A percentile compares a stretch with the other conserved stretches of the same genome.
Conservation (phyloP, 352 stramenopile genomes). For the Plasmopara viticola region DNA sequence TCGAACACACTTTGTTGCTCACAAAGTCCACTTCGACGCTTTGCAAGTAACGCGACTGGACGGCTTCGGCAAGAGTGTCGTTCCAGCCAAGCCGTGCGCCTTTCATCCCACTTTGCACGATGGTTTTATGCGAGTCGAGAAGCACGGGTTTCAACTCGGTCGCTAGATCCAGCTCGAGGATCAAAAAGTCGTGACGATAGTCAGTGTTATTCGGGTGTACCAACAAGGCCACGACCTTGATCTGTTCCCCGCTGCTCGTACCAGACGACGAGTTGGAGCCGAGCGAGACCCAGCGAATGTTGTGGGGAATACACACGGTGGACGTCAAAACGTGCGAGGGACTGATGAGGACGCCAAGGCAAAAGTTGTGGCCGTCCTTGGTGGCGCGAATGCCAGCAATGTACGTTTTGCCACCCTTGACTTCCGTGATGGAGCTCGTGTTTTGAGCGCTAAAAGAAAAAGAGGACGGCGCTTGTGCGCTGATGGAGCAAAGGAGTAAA, state of each 20-base stretch:
- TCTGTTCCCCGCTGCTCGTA: slow-evolving; percentile 33
- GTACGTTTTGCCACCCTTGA: slow-evolving; percentile 36
- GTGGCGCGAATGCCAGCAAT: slow-evolving; percentile 26
- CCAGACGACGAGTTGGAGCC: slow-evolving; percentile 42
- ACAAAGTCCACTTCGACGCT: slow-evolving; percentile 40
- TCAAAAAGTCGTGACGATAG: slow-evolving; percentile 42
- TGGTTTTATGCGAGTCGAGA: slow-evolving; percentile 26
- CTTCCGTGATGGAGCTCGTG: slow-evolving; percentile 14
- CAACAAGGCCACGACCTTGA: slow-evolving; percentile 34
- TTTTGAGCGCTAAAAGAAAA: slow-evolving; percentile 4
- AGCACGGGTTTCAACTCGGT: slow-evolving; percentile 29
- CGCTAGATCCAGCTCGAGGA: slow-evolving; percentile 38
- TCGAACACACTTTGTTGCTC: slow-evolving; percentile 30
- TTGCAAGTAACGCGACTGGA: slow-evolving; percentile 34
- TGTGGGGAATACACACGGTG: slow-evolving; percentile 35
- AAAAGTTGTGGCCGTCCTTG: slow-evolving; percentile 24
- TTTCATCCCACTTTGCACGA: slow-evolving; percentile 24
- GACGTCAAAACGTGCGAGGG: slow-evolving; percentile 32
- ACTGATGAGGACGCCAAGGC: slow-evolving; percentile 35
- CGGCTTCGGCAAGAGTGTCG: slow-evolving; percentile 26
- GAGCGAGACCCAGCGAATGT: slow-evolving; percentile 44
- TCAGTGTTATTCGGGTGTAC: slow-evolving; percentile 34
- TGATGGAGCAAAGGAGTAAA: background rate
- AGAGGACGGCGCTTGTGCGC: slow-evolving; percentile 7
- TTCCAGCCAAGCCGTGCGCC: slow-evolving; percentile 38